Base-by-base conservation (phyloP, 2,329 filamentous ascomycete species). In the Alternaria sp. region DNA sequence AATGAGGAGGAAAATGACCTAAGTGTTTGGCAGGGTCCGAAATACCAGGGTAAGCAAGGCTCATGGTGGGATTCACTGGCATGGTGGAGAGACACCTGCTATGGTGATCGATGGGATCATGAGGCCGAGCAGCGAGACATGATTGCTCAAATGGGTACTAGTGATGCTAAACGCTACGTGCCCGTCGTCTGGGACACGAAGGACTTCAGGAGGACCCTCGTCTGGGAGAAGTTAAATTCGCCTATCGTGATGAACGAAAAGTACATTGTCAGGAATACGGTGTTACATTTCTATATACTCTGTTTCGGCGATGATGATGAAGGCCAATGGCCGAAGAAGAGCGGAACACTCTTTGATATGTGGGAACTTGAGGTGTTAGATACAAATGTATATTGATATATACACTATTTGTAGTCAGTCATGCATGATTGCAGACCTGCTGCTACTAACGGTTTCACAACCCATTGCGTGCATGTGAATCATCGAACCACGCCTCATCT, bases 71-170 rank as follows among this genome's bases (percentile, higher is more conserved):
- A 32, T n/a, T 41, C 41, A 12, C 28, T 53, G 14, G 51, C 41
- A 7, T 70, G 64, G 60, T 72, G 67, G 68, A 63, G 66, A n/a
- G 63, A 68, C 16, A 62, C 53, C 1, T 67, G 61, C 30, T 64
- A 64, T 24, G 46, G 43, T 14, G 22, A 20, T 7, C 2, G 3
- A 11, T 14, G 18, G 36, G 18, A 46, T 1, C 7, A 11, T 8
- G 8, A 22, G 32, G 22, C 11, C 16, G 24, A 14, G 4, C 34
- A 6, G 7, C 34, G n/a, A 26, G 22, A 57, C 11, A 42, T 47
- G 24, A 18, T 63, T 16, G 51, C 49, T 11, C 44, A 34, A 24
- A 49, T 54, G 54, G 61, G 54, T 8, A 42, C 53, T 11, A 51
- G 32, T 2, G 46, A 42, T 11, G 24, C 12, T 4, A n/a, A 5